Percentiles rank a stretch among this genome's conserved stretches.
phyloP scores from a whole-genome alignment of 2,329 filamentous ascomycete genomes.

The Colletotrichum sp. region DNA sequence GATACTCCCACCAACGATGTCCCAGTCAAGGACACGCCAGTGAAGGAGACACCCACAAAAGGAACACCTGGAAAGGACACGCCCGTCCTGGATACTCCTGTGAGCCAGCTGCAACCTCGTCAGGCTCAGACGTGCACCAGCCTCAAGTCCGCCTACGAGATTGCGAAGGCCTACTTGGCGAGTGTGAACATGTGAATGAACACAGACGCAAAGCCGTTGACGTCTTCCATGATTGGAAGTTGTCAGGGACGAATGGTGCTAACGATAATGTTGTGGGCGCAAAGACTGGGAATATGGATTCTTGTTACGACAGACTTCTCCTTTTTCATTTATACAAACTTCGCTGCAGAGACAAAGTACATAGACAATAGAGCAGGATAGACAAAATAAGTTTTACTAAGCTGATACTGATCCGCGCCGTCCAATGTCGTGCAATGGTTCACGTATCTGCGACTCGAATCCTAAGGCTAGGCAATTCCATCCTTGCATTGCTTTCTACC shows the following conservation, averaged over 20 bases:
- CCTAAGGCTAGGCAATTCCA: too few species aligned
- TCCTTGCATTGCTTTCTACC: too few species aligned
- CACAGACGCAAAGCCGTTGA: accelerated
- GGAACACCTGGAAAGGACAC: not conserved
- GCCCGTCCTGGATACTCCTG: not conserved
- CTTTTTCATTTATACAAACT: not conserved
- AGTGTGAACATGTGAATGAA: not conserved
- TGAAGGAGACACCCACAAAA: not conserved
- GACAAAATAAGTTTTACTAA: not conserved
- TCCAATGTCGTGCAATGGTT: not conserved
- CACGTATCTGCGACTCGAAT: too few species aligned
- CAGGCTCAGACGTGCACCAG: not conserved
- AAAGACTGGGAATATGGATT: accelerated
- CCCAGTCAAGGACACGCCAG: not conserved
- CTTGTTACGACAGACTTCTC: accelerated
- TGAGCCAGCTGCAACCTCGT: not conserved
- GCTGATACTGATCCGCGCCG: too few species aligned
- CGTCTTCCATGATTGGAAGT: not conserved
- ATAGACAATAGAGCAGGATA: not conserved
- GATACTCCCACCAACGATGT: not conserved
- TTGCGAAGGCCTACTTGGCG: not conserved
- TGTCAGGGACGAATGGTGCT: not conserved
- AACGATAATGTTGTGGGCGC: not conserved
- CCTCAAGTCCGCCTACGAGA: not conserved
- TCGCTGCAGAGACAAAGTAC: accelerated